Evolutionary conservation across 2,329 filamentous ascomycete genomes (phyloP).

Genomic region (Aotearoamyces nothofagi): DNA sequence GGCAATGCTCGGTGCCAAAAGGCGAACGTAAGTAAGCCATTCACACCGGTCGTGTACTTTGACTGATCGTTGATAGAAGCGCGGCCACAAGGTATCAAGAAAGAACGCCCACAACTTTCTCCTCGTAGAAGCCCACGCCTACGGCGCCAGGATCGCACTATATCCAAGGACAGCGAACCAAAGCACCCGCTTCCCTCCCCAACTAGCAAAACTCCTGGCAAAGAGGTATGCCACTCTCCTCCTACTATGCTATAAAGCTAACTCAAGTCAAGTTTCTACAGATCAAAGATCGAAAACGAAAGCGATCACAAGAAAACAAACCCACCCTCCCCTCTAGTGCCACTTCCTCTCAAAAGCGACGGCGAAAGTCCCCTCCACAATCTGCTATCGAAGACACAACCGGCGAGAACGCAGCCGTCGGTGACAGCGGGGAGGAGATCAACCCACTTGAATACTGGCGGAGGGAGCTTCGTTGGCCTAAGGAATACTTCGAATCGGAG

Average conservation of each 20-base stretch:
- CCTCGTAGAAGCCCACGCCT: not conserved
- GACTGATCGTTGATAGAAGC: conserved; percentile 8
- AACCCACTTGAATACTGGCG: conserved; percentile 16
- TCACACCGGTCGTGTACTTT: conserved; percentile 7
- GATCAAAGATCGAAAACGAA: conserved; percentile 1
- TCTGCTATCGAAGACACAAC: conserved; percentile 6
- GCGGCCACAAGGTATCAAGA: conserved; percentile 5
- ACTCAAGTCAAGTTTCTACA: conserved; percentile 4
- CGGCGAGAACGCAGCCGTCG: conserved; percentile 5
- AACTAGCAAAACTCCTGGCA: not conserved
- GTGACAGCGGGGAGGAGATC: conserved; percentile 8
- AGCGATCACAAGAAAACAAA: not conserved
- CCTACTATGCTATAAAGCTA: conserved; percentile 1
- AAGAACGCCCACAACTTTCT: not conserved
- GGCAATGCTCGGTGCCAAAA: conserved; percentile 10
- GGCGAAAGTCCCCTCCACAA: conserved; percentile 6
- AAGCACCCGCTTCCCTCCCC: not conserved
- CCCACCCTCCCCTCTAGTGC: conserved; percentile 3
- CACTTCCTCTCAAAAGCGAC: conserved; percentile 6
- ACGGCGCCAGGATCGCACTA: not conserved
- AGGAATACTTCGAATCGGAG: conserved; percentile 15
- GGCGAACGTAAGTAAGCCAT: conserved; percentile 9
- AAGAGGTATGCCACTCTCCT: conserved; percentile 1
- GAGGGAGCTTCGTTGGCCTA: conserved; percentile 12
- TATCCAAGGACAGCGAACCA: conserved; percentile 1